Conservation (phyloP, 2,329 filamentous ascomycete genomes). For the Teratosphaeria nubilosa region DNA sequence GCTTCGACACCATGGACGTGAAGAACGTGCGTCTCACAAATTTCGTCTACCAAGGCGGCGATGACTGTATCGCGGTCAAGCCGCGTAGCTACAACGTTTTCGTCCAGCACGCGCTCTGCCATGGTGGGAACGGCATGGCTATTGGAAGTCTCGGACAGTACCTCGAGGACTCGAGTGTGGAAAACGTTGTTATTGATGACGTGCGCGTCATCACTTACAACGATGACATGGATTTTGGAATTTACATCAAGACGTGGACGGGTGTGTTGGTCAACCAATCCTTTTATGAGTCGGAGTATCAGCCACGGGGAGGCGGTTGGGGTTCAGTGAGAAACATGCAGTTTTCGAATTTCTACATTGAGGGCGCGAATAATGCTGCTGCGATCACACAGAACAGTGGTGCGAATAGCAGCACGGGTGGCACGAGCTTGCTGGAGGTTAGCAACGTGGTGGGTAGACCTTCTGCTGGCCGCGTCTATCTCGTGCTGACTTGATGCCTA, state of each 20-base stretch:
- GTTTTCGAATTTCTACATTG: conserved; percentile 42
- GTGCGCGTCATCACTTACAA: conserved; percentile 15
- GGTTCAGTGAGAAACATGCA: conserved; percentile 42
- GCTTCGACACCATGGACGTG: conserved; percentile 44
- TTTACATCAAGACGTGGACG: conserved; percentile 50
- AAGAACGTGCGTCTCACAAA: conserved; percentile 41
- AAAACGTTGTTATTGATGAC: conserved; percentile 39
- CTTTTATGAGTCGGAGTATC: conserved; percentile 39
- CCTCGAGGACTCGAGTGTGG: conserved; percentile 43
- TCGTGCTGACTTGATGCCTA: background rate
- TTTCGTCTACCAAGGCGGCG: conserved; percentile 48
- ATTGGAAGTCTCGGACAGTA: conserved; percentile 47
- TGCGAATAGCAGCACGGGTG: conserved; percentile 38
- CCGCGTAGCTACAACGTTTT: conserved; percentile 50
- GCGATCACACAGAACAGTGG: conserved; percentile 41
- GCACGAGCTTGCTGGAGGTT: conserved; percentile 43
- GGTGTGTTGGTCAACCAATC: conserved; percentile 37
- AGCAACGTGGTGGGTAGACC: conserved; percentile 25
- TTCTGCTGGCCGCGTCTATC: background rate
- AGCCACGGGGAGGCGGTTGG: conserved; percentile 45
- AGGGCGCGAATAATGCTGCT: conserved; percentile 36
- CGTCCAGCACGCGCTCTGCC: conserved; percentile 45
- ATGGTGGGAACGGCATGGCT: conserved; percentile 43
- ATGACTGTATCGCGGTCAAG: conserved; percentile 53
- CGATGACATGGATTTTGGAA: conserved; percentile 14